Evolutionary conservation across 2,329 filamentous ascomycete species (phyloP).

Genomic region (Colletotrichum sp.): DNA sequence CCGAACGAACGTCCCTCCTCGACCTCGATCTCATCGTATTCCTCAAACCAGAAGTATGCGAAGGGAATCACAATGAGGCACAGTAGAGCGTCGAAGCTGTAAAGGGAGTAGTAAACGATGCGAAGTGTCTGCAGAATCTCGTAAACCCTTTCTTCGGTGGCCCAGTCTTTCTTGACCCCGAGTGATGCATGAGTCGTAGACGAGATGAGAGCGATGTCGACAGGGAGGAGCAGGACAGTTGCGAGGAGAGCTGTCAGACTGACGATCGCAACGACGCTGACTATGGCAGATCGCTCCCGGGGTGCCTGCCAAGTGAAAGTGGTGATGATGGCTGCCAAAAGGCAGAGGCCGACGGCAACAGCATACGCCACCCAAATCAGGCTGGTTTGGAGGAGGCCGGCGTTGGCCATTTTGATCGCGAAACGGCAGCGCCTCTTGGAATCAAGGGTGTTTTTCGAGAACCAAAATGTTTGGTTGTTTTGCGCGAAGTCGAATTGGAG

Average conservation of each 20-base stretch:
- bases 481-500: neutral
- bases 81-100: conserved; percentile 87
- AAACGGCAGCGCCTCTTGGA: neutral
- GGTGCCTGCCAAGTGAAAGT: conserved; percentile 92
- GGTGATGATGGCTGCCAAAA: conserved; percentile 81
- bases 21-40: conserved; percentile 89
- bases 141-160: conserved; percentile 79
- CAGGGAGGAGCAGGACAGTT: conserved; percentile 89
- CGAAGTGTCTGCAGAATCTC: conserved; percentile 81
- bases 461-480: neutral
- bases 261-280: conserved; percentile 85
- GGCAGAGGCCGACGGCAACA: conserved; percentile 77
- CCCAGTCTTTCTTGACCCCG: conserved; percentile 93
- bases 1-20: conserved; percentile 77
- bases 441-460: neutral
- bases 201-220: conserved; percentile 94
- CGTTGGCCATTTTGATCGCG: conserved; percentile 39
- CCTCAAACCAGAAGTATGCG: conserved; percentile 97
- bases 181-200: conserved; percentile 78
- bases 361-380: conserved; percentile 96
- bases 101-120: conserved; percentile 90
- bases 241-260: conserved; percentile 88
- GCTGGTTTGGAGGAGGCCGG: conserved; percentile 78
- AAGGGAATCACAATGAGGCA: conserved; percentile 93
- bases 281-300: conserved; percentile 80